These are phyloP conservation scores for Elsinoe batatas DNA, from an alignment of 2,329 filamentous ascomycete species.

Conservation along the genomic window DNA sequence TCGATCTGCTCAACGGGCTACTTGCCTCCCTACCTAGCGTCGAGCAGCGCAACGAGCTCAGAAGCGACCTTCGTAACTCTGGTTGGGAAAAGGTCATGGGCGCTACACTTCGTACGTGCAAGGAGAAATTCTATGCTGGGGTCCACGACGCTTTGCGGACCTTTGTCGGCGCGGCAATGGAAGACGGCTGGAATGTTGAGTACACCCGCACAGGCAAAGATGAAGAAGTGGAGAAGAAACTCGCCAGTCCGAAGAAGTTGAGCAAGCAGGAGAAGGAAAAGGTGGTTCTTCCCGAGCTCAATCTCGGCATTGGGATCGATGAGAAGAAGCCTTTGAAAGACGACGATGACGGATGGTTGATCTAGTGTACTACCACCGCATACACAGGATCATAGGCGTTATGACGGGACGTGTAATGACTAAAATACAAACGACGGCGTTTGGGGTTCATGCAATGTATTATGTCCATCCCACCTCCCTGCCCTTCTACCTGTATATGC, in stretches of 20 bases:
- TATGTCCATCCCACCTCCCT: background rate
- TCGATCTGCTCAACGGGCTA: slow-evolving; percentile 87
- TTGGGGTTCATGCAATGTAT: slow-evolving; percentile 2
- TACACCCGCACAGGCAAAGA: slow-evolving; percentile 63
- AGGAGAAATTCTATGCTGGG: slow-evolving; percentile 92
- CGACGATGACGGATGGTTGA: slow-evolving; percentile 16
- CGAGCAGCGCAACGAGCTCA: slow-evolving; percentile 64
- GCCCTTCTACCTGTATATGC: background rate
- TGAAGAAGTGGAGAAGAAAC: slow-evolving; percentile 30
- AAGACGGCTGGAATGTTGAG: slow-evolving; percentile 78
- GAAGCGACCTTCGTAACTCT: slow-evolving; percentile 67
- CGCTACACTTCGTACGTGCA: slow-evolving; percentile 75
- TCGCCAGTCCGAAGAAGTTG: slow-evolving; percentile 30
- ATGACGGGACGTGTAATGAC: slow-evolving; percentile 7
- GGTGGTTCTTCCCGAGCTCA: slow-evolving; percentile 14
- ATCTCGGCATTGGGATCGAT: slow-evolving; percentile 13
- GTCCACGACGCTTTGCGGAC: slow-evolving; percentile 82
- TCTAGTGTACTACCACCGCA: slow-evolving; percentile 1
- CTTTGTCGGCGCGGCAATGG: slow-evolving; percentile 78
- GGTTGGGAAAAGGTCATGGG: slow-evolving; percentile 90
- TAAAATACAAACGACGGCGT: background rate
- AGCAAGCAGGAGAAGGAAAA: slow-evolving; percentile 14
- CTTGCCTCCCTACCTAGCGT: slow-evolving; percentile 66
- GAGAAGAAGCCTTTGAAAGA: slow-evolving; percentile 1
- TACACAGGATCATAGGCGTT: background rate